Evolutionary conservation across 352 stramenopile species (phyloP).

Genomic region (Phytophthora constricta): DNA sequence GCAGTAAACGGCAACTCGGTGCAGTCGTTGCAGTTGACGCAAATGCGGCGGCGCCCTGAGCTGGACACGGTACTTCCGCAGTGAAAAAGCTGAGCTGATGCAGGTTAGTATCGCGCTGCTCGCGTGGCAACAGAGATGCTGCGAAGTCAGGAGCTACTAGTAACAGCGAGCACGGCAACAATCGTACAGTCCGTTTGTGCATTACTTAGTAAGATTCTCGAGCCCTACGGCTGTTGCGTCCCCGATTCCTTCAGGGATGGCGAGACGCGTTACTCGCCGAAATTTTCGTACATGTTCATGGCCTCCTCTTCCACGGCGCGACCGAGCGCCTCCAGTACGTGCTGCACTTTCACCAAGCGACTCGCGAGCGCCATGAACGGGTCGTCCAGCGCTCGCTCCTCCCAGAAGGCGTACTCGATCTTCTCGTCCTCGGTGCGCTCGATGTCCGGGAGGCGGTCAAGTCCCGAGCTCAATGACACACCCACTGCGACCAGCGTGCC

Average conservation of each 20-base stretch:
- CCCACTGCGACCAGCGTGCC: slow-evolving; percentile 63
- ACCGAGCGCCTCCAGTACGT: slow-evolving; percentile 27
- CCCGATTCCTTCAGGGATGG: background rate
- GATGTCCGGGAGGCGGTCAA: slow-evolving; percentile 66
- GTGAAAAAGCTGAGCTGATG: background rate
- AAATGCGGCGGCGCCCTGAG: too few species aligned
- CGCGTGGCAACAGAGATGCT: slow-evolving; percentile 18
- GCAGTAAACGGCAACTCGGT: background rate
- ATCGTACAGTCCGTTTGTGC: slow-evolving; percentile 20
- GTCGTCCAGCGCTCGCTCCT: slow-evolving; percentile 56
- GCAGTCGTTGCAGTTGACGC: slow-evolving; percentile 8
- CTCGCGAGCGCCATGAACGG: slow-evolving; percentile 50
- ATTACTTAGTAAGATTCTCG: slow-evolving; percentile 16
- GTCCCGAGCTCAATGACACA: slow-evolving; percentile 56
- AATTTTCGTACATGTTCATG: slow-evolving; percentile 79
- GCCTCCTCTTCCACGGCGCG: slow-evolving; percentile 48
- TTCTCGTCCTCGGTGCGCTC: slow-evolving; percentile 51
- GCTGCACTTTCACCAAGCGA: slow-evolving; percentile 51
- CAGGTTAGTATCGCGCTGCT: slow-evolving; percentile 31
- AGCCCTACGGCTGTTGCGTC: background rate
- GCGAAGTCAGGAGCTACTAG: slow-evolving; percentile 1
- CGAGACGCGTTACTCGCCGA: slow-evolving; percentile 43
- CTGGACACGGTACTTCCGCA: too few species aligned
- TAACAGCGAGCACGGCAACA: background rate
- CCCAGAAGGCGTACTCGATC: slow-evolving; percentile 61